These are phyloP conservation scores for Russula sp. DNA, from an alignment of 768 basidiomycete genomes.

Conservation along the genomic window DNA sequence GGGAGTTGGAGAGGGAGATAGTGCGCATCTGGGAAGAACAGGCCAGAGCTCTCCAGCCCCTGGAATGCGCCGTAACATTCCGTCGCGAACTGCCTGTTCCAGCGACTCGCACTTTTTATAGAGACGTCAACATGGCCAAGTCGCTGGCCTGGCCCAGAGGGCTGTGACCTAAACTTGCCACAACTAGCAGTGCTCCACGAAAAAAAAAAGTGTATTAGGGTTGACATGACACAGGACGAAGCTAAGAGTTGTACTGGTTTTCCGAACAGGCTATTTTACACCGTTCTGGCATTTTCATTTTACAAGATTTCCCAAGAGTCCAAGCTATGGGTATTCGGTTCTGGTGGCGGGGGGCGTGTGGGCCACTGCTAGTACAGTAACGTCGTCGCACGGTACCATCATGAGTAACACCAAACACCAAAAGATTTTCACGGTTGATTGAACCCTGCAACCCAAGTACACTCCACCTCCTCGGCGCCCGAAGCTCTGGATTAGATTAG, in stretches of 20 bases:
- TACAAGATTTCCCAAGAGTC: too few species aligned
- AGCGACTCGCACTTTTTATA: not conserved
- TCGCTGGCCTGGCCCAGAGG: not conserved
- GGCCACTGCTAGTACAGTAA: too few species aligned
- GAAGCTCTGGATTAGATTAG: too few species aligned
- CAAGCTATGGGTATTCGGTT: too few species aligned
- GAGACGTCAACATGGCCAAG: not conserved
- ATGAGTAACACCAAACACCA: too few species aligned
- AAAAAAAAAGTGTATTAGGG: conserved; percentile 8
- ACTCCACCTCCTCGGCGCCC: too few species aligned
- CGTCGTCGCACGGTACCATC: too few species aligned
- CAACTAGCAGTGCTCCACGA: not conserved
- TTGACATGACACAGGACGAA: not conserved
- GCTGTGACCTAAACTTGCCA: not conserved
- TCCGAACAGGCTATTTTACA: not conserved
- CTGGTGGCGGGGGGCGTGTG: too few species aligned
- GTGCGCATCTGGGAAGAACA: not conserved
- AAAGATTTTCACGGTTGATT: too few species aligned
- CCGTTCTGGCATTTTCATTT: too few species aligned
- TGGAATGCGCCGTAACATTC: not conserved
- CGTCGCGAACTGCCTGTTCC: not conserved
- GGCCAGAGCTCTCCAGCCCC: too few species aligned
- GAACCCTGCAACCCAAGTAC: too few species aligned
- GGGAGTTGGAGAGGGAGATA: conserved; percentile 2
- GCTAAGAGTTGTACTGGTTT: not conserved